Conservation (phyloP, 140 eudicot genomes). For the Cichorium intybus region DNA sequence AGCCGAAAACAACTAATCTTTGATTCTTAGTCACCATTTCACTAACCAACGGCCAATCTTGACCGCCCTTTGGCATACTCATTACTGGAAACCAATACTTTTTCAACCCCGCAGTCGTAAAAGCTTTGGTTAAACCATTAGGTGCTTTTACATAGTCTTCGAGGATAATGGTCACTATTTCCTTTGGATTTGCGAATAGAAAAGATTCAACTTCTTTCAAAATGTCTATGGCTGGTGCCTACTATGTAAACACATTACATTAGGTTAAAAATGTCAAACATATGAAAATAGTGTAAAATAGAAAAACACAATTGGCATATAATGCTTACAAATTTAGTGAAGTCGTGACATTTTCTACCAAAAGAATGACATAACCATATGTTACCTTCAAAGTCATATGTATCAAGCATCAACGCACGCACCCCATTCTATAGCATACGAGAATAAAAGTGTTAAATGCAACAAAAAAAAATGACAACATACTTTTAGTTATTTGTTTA, state of each 20-base stretch:
- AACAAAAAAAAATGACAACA: no score
- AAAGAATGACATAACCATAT: constrained; percentile 94
- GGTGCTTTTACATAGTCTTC: constrained; percentile 84
- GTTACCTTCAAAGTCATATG: constrained; percentile 70
- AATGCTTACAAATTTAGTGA: constrained; percentile 70
- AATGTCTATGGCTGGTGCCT: constrained; percentile 68
- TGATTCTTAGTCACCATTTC: constrained; percentile 79
- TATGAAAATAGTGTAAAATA: neutral
- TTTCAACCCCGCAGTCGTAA: constrained; percentile 65
- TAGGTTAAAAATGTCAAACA: neutral
- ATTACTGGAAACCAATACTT: constrained; percentile 82
- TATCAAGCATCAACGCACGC: constrained; percentile 91
- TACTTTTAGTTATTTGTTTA: no score
- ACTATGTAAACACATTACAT: constrained; percentile 8
- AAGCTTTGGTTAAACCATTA: constrained; percentile 66
- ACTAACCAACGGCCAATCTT: constrained; percentile 79
- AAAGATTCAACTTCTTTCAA: constrained; percentile 77
- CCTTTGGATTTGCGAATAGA: constrained; percentile 64
- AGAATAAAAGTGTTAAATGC: no score
- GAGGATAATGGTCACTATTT: constrained; percentile 71
- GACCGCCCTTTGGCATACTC: constrained; percentile 72
- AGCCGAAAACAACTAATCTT: no score
- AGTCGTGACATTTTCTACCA: constrained; percentile 74
- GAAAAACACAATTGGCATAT: neutral
- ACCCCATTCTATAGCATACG: constrained; percentile 64